Evolutionary conservation across 768 basidiomycete species (phyloP), one percentile per base, ranked within the genome.

Genomic region (Crucibulum laeve): DNA sequence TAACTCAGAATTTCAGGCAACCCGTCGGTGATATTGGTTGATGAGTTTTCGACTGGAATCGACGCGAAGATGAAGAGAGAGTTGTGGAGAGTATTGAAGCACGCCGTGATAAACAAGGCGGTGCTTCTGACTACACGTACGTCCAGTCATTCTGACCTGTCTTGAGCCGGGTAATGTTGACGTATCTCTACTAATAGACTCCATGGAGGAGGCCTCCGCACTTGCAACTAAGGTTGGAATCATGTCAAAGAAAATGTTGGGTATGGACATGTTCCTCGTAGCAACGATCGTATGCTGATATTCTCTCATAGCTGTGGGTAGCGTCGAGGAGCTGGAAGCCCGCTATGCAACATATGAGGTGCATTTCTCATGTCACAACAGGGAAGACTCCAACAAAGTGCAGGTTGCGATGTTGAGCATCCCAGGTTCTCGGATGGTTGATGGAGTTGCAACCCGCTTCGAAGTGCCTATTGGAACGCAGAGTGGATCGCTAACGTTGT

Each of bases 361-460:
- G 5, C 82, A 85, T 52, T 76, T 85, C 55, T 65, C 76, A 0
- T 76, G 74, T 45, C 73, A 68, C 0, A 73, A 71, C 2, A 63
- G 71, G 3, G 71, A 73, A 37, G 78, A 79, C 21, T 52, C 71
- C 14, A 42, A 50, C 6, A 58, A 61, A 43, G 77, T 78, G 0
- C 73, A 74, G 32, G 50, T 63, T 1, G 61, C 78, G 34, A 79
- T 82, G 77, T 56, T 71, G 5, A 62, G 53, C 7, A 70, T 82
- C 19, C 79, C 79, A 1, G 77, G 76, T 1, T 63, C 77, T 14
- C 66, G 73, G 10, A 67, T 76, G 59, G 75, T 72, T 4, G 76
- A 82, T 46, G 80, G 82, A 50, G 77, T 82, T 24, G 79, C 79
- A 1, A 82, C 81, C 1, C 74, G 80, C 3, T 82, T 80, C 53